A percentile compares a stretch with the other conserved stretches of the same genome.
Conservation (phyloP, 2,329 filamentous ascomycete genomes). For the Aspergillus transmontanensis region DNA sequence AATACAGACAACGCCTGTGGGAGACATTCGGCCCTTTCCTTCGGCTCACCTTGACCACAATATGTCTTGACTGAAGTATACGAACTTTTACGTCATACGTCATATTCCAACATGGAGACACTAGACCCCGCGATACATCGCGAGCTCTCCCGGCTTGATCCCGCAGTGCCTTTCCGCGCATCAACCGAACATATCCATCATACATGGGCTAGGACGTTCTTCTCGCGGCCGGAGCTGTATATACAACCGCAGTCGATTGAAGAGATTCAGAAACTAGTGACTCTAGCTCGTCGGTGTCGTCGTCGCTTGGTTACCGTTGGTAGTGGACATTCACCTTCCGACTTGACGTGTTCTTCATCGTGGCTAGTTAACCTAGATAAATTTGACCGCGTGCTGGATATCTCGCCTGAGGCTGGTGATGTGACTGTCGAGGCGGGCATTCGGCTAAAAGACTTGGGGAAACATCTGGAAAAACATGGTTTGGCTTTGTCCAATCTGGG, state of each 20-base stretch:
- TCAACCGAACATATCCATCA: constrained; percentile 73
- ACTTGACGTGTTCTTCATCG: constrained; percentile 87
- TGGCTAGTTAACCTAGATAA: constrained; percentile 95
- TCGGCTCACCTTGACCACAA: background rate
- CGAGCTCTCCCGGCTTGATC: constrained; percentile 62
- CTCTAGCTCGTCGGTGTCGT: constrained; percentile 76
- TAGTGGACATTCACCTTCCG: constrained; percentile 87
- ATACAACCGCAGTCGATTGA: constrained; percentile 76
- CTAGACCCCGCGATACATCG: constrained; percentile 52
- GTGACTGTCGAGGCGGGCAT: constrained; percentile 88
- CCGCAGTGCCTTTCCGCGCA: constrained; percentile 74
- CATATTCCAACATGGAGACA: constrained; percentile 13
- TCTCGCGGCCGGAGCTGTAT: constrained; percentile 86
- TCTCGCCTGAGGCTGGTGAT: constrained; percentile 66
- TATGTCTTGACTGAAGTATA: constrained; percentile 10
- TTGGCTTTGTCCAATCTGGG: constrained; percentile 89
- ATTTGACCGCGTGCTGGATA: constrained; percentile 70
- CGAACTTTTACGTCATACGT: background rate
- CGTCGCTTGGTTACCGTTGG: constrained; percentile 84
- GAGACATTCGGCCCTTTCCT: background rate
- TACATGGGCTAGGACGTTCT: constrained; percentile 94
- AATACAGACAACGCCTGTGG: background rate
- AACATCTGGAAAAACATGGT: constrained; percentile 71
- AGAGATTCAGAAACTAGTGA: constrained; percentile 83
- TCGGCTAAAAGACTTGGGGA: constrained; percentile 72